Percentiles rank a stretch among this genome's conserved stretches.
Evolutionary conservation across 495 filamentous ascomycete genomes (phyloP).

Genomic region (Aspergillus hancockii): DNA sequence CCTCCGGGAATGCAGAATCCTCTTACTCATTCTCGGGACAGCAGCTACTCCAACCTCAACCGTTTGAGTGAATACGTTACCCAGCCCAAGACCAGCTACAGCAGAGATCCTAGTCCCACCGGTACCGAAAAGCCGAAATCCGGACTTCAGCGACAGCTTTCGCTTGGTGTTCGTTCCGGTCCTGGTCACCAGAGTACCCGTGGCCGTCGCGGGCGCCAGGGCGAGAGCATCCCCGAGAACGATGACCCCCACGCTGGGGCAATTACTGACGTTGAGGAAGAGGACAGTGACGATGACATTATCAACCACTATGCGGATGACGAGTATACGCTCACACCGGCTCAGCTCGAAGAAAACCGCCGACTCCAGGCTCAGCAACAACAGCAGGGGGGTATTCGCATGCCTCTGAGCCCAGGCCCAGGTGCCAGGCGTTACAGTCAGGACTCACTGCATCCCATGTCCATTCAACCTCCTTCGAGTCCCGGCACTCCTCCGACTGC

Average conservation of each 20-base stretch:
- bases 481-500: slow-evolving; percentile 41
- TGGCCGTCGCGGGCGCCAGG: slow-evolving; percentile 27
- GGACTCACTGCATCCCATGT: slow-evolving; percentile 22
- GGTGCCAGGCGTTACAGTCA: slow-evolving; percentile 26
- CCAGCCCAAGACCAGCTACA: slow-evolving; percentile 47
- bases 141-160: slow-evolving; percentile 37
- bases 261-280: slow-evolving; percentile 29
- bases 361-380: slow-evolving; percentile 25
- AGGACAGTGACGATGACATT: slow-evolving; percentile 48
- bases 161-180: slow-evolving; percentile 36
- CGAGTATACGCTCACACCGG: slow-evolving; percentile 42
- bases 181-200: slow-evolving; percentile 32
- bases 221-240: slow-evolving; percentile 23
- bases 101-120: slow-evolving; percentile 38
- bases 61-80: slow-evolving; percentile 45
- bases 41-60: slow-evolving; percentile 55
- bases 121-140: slow-evolving; percentile 31
- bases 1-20: slow-evolving; percentile 40
- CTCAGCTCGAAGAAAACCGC: slow-evolving; percentile 37
- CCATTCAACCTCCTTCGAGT: slow-evolving; percentile 31
- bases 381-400: background rate
- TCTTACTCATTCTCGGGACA: slow-evolving; percentile 35
- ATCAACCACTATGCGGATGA: slow-evolving; percentile 46
- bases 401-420: slow-evolving; percentile 6
- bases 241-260: slow-evolving; percentile 25